Conservation (phyloP, 495 filamentous ascomycete species). For the Oidiodendron maius region DNA sequence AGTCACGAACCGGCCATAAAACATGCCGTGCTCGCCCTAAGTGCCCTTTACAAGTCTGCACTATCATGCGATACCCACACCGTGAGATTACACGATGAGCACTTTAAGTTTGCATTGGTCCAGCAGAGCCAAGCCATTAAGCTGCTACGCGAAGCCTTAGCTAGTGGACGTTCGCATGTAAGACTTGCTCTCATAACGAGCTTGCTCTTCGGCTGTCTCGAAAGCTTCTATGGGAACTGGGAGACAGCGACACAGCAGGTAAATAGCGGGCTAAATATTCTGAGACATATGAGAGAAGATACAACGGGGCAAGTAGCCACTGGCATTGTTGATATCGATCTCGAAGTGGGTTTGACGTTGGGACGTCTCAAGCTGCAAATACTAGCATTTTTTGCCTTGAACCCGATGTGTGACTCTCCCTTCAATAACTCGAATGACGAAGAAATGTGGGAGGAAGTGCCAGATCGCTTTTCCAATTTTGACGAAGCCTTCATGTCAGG, state of each 20-base stretch:
- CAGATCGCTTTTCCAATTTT: slow-evolving; percentile 15
- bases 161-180: slow-evolving; percentile 8
- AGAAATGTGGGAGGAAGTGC: slow-evolving; percentile 11
- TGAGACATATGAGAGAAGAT: slow-evolving; percentile 10
- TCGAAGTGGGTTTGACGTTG: slow-evolving; percentile 12
- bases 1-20: slow-evolving; percentile 53
- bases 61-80: slow-evolving; percentile 4
- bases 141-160: slow-evolving; percentile 10
- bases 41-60: slow-evolving; percentile 34
- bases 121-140: slow-evolving; percentile 16
- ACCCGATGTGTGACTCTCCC: slow-evolving; percentile 13
- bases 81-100: slow-evolving; percentile 8
- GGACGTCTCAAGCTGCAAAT: slow-evolving; percentile 15
- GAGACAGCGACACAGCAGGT: slow-evolving; percentile 15
- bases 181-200: slow-evolving; percentile 16
- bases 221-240: slow-evolving; percentile 17
- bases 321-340: slow-evolving; percentile 14
- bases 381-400: slow-evolving; percentile 18
- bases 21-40: slow-evolving; percentile 57
- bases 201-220: slow-evolving; percentile 15
- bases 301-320: too few species aligned
- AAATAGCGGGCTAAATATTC: slow-evolving; percentile 16
- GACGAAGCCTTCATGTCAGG: slow-evolving; percentile 17
- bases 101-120: slow-evolving; percentile 15
- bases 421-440: slow-evolving; percentile 9